These are phyloP conservation scores for Colletotrichum magnum DNA, from an alignment of 2,329 filamentous ascomycete genomes.

Conservation along the genomic window DNA sequence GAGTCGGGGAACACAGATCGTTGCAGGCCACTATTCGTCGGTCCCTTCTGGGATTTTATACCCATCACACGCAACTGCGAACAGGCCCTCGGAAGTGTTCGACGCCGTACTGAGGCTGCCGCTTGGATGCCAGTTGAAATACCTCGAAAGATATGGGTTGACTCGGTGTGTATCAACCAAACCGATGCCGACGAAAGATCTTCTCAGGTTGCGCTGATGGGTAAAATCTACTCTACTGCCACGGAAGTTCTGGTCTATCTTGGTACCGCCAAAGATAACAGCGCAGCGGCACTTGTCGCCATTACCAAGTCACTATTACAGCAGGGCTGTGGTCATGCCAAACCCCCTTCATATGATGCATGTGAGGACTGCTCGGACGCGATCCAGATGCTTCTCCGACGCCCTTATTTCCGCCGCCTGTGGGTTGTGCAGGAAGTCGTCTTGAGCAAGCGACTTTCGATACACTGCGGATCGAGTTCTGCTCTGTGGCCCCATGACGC, in stretches of 20 bases:
- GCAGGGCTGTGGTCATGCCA: no score
- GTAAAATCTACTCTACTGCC: slow-evolving; percentile 25
- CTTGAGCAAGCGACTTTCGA: neutral
- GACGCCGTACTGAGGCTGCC: no score
- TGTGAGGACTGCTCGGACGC: neutral
- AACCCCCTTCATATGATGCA: neutral
- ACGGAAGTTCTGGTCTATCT: neutral
- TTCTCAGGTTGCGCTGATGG: slow-evolving; percentile 28
- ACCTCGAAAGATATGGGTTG: neutral
- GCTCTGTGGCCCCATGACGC: neutral
- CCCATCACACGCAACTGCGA: neutral
- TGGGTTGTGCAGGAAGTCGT: slow-evolving; percentile 15
- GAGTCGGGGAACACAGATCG: rapidly evolving
- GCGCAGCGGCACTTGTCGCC: neutral
- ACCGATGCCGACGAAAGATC: slow-evolving; percentile 21
- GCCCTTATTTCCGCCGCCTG: neutral
- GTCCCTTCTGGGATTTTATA: neutral
- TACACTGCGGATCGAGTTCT: neutral
- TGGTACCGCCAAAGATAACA: neutral
- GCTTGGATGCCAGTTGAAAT: no score
- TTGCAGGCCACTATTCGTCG: neutral
- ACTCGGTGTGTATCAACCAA: slow-evolving; percentile 18
- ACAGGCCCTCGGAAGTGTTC: neutral
- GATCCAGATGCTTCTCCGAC: neutral
- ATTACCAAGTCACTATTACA: neutral